Evolutionary conservation across 257 asterid species (phyloP).

Genomic region (Plantago major): DNA sequence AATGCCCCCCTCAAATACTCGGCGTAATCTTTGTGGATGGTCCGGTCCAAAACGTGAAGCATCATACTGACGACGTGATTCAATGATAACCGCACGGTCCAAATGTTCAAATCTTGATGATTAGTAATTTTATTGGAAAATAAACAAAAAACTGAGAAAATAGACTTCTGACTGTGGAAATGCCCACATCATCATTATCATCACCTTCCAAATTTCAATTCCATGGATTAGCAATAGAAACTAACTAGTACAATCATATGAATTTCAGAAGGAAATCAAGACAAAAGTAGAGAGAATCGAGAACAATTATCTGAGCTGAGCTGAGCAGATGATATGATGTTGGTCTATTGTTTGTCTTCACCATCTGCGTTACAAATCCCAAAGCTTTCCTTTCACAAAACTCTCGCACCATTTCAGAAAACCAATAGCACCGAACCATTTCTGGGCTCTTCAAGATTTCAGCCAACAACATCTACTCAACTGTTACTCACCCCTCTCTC

Average conservation of each 20-base stretch:
- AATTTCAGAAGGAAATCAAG: background rate
- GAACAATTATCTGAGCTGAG: background rate
- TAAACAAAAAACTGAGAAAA: background rate
- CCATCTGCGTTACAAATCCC: constrained; percentile 29
- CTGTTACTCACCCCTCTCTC: constrained; percentile 3
- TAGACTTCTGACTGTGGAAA: background rate
- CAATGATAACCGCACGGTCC: too few relatives aligned
- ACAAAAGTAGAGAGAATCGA: background rate
- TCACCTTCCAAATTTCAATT: constrained; percentile 2
- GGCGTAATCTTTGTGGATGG: too few relatives aligned
- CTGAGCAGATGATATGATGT: constrained; percentile 15
- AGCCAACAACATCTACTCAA: constrained; percentile 9
- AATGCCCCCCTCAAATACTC: too few relatives aligned
- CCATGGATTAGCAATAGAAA: background rate
- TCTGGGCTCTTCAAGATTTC: constrained; percentile 13
- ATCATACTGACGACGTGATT: too few relatives aligned
- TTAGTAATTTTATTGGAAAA: background rate
- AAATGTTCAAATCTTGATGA: too few relatives aligned
- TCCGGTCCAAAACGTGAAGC: too few relatives aligned
- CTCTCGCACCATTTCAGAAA: constrained; percentile 13
- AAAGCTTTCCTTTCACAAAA: constrained; percentile 16
- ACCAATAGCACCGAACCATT: constrained; percentile 4
- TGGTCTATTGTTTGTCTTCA: constrained; percentile 32
- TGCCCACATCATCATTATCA: constrained; percentile 14
- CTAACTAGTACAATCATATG: too few relatives aligned